A percentile compares a stretch with the other conserved stretches of the same genome.
Conservation (phyloP, 495 filamentous ascomycete species). For the Aspergillus saccharolyticus region DNA sequence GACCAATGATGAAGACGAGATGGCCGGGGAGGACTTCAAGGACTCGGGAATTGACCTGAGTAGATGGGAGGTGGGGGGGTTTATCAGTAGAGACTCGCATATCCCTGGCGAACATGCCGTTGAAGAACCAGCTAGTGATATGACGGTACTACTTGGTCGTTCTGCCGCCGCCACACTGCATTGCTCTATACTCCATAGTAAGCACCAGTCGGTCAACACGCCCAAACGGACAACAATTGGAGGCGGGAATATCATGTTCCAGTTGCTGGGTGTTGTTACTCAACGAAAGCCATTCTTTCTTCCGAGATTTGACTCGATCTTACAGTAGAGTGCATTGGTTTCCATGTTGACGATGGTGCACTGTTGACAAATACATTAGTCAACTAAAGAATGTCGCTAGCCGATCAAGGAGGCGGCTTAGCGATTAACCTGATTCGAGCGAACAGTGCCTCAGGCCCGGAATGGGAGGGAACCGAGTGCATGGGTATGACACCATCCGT, state of each 20-base stretch:
- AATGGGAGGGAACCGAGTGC: not conserved
- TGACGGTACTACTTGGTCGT: not conserved
- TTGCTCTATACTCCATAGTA: not conserved
- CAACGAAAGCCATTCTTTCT: not conserved
- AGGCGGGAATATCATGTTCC: not conserved
- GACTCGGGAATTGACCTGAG: not conserved
- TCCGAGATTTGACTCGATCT: not conserved
- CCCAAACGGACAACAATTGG: not conserved
- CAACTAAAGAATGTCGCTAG: not conserved
- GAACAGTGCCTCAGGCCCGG: not conserved
- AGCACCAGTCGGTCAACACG: not conserved
- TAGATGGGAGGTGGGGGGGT: not conserved
- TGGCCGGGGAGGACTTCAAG: not conserved
- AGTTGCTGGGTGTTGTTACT: not conserved
- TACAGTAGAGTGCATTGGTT: not conserved
- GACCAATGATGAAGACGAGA: not conserved
- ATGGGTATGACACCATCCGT: not conserved
- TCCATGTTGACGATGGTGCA: not conserved
- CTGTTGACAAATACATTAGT: not conserved
- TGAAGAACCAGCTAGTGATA: not conserved
- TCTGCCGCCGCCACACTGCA: not conserved
- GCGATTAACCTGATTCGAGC: not conserved
- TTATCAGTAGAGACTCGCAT: not conserved
- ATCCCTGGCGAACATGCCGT: not conserved
- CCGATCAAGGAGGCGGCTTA: slow-evolving; percentile 2